Evolutionary conservation across 495 filamentous ascomycete genomes (phyloP).

Genomic region (Annulohypoxylon stygium): DNA sequence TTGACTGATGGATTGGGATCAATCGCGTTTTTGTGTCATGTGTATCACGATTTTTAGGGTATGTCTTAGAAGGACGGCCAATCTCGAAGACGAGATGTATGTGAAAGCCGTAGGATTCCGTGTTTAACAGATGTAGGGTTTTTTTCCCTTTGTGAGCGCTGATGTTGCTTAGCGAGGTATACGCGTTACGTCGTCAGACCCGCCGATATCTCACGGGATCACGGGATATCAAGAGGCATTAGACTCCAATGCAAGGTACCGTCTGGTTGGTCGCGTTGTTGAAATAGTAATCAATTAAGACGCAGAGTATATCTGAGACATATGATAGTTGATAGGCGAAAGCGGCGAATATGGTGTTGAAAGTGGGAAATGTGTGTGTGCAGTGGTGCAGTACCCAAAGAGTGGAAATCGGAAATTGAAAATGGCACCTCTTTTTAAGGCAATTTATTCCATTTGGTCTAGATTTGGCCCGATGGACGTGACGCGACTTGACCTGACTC

Average conservation of each 20-base stretch:
- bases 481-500: conserved; percentile 9
- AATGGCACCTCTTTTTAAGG: neutral
- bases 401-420: neutral
- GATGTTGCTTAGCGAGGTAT: conserved; percentile 39
- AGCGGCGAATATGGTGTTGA: conserved; percentile 8
- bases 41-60: conserved; percentile 19
- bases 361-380: conserved; percentile 23
- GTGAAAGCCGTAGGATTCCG: conserved; percentile 21
- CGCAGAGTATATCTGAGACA: conserved; percentile 23
- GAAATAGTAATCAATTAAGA: conserved; percentile 14
- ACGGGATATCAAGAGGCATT: conserved; percentile 11
- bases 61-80: conserved; percentile 24
- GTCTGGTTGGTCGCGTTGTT: conserved; percentile 23
- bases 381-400: neutral
- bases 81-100: conserved; percentile 15
- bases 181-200: conserved; percentile 44
- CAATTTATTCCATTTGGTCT: neutral
- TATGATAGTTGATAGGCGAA: conserved; percentile 10
- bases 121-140: conserved; percentile 17
- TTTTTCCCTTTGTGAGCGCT: conserved; percentile 31
- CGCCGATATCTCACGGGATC: conserved; percentile 27
- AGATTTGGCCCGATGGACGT: conserved; percentile 23
- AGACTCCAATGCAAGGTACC: conserved; percentile 13
- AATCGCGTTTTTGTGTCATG: conserved; percentile 22
- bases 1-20: conserved; percentile 6